phyloP scores from a whole-genome alignment of 2,329 filamentous ascomycete species.

The Colletotrichum godetiae region DNA sequence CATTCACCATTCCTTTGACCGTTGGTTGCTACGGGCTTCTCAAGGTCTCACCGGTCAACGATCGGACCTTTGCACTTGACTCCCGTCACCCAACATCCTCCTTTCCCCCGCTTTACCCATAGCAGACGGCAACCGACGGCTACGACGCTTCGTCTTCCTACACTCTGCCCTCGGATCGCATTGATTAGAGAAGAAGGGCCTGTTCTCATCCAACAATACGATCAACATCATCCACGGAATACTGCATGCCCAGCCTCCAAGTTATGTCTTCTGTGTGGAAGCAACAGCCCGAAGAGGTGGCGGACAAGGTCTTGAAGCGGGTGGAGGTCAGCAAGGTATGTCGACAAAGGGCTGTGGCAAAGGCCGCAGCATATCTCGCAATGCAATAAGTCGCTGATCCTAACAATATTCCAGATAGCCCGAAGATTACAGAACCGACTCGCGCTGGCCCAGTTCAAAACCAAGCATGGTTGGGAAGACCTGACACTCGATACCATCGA shows the following conservation, averaged over 20 bases:
- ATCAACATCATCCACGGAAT: neutral
- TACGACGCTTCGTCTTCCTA: neutral
- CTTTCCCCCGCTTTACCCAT: neutral
- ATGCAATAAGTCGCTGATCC: neutral
- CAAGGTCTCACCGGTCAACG: neutral
- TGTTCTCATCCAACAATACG: neutral
- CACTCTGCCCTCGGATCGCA: neutral
- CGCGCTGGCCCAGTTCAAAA: conserved; percentile 96
- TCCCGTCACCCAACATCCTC: neutral
- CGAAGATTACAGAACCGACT: conserved; percentile 92
- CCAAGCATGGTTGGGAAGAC: conserved; percentile 94
- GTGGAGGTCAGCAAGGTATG: conserved; percentile 81
- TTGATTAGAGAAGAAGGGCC: neutral
- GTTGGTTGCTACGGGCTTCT: conserved; percentile 12
- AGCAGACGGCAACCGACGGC: neutral
- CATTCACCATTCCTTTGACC: conserved; percentile 6
- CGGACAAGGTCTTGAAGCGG: conserved; percentile 76
- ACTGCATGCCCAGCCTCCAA: neutral
- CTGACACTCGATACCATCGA: conserved; percentile 88
- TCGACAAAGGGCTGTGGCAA: conserved; percentile 33
- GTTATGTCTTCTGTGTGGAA: conserved; percentile 72
- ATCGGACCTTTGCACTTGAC: neutral
- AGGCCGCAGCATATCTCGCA: neutral
- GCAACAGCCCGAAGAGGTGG: conserved; percentile 72
- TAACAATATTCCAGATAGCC: conserved; percentile 76